phyloP scores from a whole-genome alignment of 225 moss, liverwort and hornwort genomes.

The Pseudisothecium myosuroides region DNA sequence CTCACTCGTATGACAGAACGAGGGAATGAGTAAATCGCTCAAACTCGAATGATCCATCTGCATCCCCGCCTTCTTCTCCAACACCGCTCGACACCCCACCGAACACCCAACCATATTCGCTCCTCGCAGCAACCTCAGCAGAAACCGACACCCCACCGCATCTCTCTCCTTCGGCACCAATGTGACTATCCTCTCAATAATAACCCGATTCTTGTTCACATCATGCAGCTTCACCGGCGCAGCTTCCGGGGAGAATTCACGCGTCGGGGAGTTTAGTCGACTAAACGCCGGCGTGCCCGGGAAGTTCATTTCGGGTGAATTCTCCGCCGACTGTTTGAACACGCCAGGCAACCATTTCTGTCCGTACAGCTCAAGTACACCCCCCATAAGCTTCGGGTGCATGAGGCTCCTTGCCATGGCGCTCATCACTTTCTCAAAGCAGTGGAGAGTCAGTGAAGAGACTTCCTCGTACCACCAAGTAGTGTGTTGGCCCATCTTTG shows the following conservation, averaged over 20 bases:
- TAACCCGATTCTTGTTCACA: conserved; percentile 14
- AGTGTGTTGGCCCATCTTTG: not conserved
- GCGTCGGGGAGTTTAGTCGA: not conserved
- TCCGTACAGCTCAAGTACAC: conserved; percentile 52
- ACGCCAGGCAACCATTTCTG: conserved; percentile 66
- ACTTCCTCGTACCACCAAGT: conserved; percentile 81
- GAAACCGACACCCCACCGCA: conserved; percentile 48
- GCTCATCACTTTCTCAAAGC: conserved; percentile 50
- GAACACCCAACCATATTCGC: conserved; percentile 54
- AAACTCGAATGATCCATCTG: conserved; percentile 66
- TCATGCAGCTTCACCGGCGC: not conserved
- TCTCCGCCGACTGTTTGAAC: conserved; percentile 10
- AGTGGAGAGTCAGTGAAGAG: conserved; percentile 29
- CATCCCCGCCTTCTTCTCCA: conserved; percentile 59
- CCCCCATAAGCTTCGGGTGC: conserved; percentile 42
- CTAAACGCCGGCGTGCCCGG: not conserved
- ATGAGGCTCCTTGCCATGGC: conserved; percentile 56
- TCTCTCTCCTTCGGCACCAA: conserved; percentile 52
- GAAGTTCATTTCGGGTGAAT: not conserved
- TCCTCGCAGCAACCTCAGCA: conserved; percentile 54
- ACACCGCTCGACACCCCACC: conserved; percentile 25
- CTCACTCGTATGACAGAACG: conserved; percentile 40
- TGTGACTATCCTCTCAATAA: conserved; percentile 55
- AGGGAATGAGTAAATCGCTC: conserved; percentile 75
- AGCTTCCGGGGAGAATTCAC: not conserved